These are phyloP conservation scores for Pichia sp. DNA, from an alignment of 1,139 yeast species.

Conservation along the genomic window DNA sequence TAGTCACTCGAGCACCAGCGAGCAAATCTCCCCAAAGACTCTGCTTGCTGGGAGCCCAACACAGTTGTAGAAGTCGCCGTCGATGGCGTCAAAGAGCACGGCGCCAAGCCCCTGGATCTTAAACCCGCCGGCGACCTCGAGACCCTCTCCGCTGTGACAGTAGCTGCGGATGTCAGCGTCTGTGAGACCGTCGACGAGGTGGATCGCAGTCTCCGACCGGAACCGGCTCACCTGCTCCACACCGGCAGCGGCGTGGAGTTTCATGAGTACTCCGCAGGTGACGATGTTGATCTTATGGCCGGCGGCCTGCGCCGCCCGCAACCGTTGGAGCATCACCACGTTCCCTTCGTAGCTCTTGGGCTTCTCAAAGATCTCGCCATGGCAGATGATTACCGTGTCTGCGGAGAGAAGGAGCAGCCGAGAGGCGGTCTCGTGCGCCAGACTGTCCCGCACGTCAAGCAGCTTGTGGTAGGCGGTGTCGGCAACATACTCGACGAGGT, in stretches of 20 bases:
- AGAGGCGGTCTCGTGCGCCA: constrained; percentile 1
- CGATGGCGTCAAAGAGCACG: constrained; percentile 53
- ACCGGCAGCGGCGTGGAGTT: neutral
- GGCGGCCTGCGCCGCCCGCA: constrained; percentile 38
- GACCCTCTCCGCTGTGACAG: constrained; percentile 68
- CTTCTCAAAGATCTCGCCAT: constrained; percentile 67
- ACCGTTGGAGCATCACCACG: constrained; percentile 40
- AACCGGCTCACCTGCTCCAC: constrained; percentile 15
- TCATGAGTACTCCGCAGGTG: constrained; percentile 20
- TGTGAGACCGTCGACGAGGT: constrained; percentile 44
- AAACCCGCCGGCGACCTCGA: constrained; percentile 89
- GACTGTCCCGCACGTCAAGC: constrained; percentile 47
- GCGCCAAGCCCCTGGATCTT: constrained; percentile 75
- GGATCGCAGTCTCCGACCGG: constrained; percentile 43
- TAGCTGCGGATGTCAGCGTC: constrained; percentile 56
- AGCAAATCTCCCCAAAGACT: constrained; percentile 38
- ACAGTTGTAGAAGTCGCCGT: constrained; percentile 84
- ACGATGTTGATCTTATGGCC: constrained; percentile 35
- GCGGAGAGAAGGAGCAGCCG: constrained; percentile 42
- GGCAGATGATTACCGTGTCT: constrained; percentile 76
- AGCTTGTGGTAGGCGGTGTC: constrained; percentile 69
- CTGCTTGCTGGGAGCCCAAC: constrained; percentile 78
- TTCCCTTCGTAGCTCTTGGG: constrained; percentile 57
- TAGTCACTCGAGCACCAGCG: constrained; percentile 5
- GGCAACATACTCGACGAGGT: constrained; percentile 52